Evolutionary conservation across 768 basidiomycete species (phyloP).

Genomic region (Hysterangium stoloniferum): DNA sequence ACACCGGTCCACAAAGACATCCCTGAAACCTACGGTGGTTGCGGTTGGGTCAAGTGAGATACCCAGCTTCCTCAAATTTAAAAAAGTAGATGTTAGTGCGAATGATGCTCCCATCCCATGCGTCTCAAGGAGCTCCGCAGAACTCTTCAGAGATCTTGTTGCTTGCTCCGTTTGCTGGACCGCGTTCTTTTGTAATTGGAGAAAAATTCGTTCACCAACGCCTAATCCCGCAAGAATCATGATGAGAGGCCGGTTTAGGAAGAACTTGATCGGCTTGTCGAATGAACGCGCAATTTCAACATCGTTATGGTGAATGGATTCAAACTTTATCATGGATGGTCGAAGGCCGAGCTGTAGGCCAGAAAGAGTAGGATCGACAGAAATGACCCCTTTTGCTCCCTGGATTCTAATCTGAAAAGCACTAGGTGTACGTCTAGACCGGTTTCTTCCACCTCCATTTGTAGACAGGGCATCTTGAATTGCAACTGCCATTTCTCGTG

Average conservation of each 20-base stretch:
- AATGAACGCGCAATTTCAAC: conserved; percentile 64
- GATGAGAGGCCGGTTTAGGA: conserved; percentile 56
- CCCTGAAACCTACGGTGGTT: conserved; percentile 23
- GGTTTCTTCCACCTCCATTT: conserved; percentile 29
- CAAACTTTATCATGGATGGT: conserved; percentile 65
- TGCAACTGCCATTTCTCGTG: conserved; percentile 41
- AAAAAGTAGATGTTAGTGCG: conserved; percentile 45
- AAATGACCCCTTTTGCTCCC: conserved; percentile 61
- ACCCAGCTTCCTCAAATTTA: conserved; percentile 41
- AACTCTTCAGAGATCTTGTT: conserved; percentile 32
- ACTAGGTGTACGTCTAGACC: conserved; percentile 31
- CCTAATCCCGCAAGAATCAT: conserved; percentile 60
- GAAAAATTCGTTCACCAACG: conserved; percentile 45
- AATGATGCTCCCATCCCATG: conserved; percentile 54
- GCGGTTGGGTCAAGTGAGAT: conserved; percentile 22
- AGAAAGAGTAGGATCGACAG: conserved; percentile 44
- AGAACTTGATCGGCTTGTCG: conserved; percentile 50
- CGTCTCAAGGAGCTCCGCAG: conserved; percentile 43
- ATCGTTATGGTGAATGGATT: conserved; percentile 34
- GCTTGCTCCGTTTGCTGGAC: conserved; percentile 40
- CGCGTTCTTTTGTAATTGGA: conserved; percentile 43
- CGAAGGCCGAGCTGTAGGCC: conserved; percentile 47
- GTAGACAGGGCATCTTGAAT: conserved; percentile 37
- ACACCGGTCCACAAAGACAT: conserved; percentile 46
- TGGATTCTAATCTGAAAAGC: conserved; percentile 55